Percentiles rank a stretch among this genome's conserved stretches.
phyloP scores from a whole-genome alignment of 768 basidiomycete genomes.

The Gyrodon lividus region DNA sequence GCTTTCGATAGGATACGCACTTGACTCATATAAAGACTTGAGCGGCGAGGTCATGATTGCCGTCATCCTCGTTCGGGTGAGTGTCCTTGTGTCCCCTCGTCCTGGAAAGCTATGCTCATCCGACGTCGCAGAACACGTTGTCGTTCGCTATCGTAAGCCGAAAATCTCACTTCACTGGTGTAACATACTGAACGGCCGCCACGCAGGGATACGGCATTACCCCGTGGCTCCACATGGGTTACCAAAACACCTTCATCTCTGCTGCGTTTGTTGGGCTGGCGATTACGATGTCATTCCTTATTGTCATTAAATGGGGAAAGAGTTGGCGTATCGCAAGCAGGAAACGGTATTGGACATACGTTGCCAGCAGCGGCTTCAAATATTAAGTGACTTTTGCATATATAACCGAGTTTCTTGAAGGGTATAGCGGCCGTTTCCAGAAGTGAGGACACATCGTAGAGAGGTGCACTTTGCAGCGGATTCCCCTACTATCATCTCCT shows the following conservation, averaged over 20 bases:
- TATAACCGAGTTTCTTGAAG: no score
- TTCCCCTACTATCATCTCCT: no score
- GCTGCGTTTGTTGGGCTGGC: constrained; percentile 18
- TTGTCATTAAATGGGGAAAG: constrained; percentile 17
- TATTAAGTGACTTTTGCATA: constrained; percentile 2
- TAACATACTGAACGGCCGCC: background rate
- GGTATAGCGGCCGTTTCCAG: no score
- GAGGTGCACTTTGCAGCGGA: no score
- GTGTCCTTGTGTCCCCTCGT: background rate
- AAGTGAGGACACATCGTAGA: no score
- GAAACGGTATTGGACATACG: constrained; percentile 17
- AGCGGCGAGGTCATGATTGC: constrained; percentile 21
- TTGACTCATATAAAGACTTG: constrained; percentile 21
- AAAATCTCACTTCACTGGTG: background rate
- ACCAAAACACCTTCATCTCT: constrained; percentile 17
- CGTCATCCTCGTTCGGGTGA: constrained; percentile 20
- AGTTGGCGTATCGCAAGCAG: constrained; percentile 16
- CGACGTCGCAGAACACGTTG: constrained; percentile 11
- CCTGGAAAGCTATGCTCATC: background rate
- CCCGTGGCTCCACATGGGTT: constrained; percentile 21
- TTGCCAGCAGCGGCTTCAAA: constrained; percentile 15
- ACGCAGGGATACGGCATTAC: constrained; percentile 21
- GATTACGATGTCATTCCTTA: constrained; percentile 21
- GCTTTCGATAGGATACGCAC: constrained; percentile 18
- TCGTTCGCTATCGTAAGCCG: constrained; percentile 19